Base-by-base conservation (phyloP, 768 basidiomycete genomes). In the Flagelloscypha sp. region DNA sequence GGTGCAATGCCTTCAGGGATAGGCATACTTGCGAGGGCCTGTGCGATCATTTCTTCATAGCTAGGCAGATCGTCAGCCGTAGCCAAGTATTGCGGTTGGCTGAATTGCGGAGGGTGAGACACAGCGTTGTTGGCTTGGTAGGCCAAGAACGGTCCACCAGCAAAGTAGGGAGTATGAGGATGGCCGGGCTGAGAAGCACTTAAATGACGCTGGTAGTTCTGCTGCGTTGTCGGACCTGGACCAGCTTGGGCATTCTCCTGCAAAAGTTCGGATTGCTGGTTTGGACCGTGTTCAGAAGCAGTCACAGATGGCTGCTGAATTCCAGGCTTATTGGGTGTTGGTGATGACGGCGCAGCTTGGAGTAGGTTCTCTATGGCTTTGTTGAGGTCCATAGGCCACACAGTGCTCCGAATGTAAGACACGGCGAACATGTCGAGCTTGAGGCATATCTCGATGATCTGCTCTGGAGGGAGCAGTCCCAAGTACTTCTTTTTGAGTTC, bases 41-140 rank as follows among this genome's bases (percentile, higher is more conserved):
- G 82, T 8, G 81, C 83, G 12, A 90, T 84, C 88, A 92, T 92
- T 43, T 90, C 87, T 50, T 92, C 87, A 38, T 92, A 92, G 44
- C 81, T 84, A 6, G 87, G 87, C 32, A 90, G 65, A 46, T 86
- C 73, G 20, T 72, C 71, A 7, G 53, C 50, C 5, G 53, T 44
- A 12, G 32, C 11, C 13, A 35, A 7, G 7, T 36, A 24, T 15
- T n/a, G 32, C 5, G 35, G 3, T 5, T 24, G 31, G 12, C 20
- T 17, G 36, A 34, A 33, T 8, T 50, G 39, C 16, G 41, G 55
- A 6, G 44, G 46, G 27, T 44, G 53, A 3, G 52, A 46, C 16
- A 51, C 52, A 13, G 49, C 33, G 4, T 53, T n/a, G 47, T 17
- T 48, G 52, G n/a, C 37, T 34, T 18, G 41, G 57, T 7, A 42